These are phyloP conservation scores for Puccinia coronata DNA, from an alignment of 1,284 basidiomycete genomes.

Conservation along the genomic window DNA sequence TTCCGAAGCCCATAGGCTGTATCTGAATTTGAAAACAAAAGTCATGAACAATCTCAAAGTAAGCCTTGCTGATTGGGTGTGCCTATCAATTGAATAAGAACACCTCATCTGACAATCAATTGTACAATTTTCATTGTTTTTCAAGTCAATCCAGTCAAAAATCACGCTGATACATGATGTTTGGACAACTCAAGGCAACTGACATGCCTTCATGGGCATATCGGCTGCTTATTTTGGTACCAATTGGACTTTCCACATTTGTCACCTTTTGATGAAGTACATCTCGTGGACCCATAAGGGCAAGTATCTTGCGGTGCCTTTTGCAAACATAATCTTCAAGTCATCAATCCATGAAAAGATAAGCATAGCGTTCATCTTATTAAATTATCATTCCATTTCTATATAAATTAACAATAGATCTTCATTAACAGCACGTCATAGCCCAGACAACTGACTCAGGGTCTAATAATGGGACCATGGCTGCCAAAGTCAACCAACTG, in stretches of 20 bases:
- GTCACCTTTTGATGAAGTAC: background rate
- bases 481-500: background rate
- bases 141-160: too few relatives aligned
- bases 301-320: slow-evolving; percentile 8
- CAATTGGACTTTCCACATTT: slow-evolving; percentile 3
- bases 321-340: slow-evolving; percentile 10
- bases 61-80: background rate
- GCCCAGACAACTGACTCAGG: slow-evolving; percentile 17
- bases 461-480: slow-evolving; percentile 16
- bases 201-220: slow-evolving; percentile 10
- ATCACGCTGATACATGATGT: slow-evolving; percentile 13
- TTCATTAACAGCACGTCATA: background rate
- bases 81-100: background rate
- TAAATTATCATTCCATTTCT: too few relatives aligned
- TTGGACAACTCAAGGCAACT: slow-evolving; percentile 24
- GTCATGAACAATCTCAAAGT: background rate
- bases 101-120: background rate
- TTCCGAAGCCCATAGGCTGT: background rate
- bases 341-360: slow-evolving; percentile 13
- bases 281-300: slow-evolving; percentile 5
- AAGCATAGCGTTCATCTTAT: background rate
- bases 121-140: background rate
- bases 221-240: slow-evolving; percentile 13
- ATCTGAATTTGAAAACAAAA: background rate
- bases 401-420: too few relatives aligned